Percentiles rank a stretch among this genome's conserved stretches.
These are phyloP conservation scores for Epicoccum nigrum DNA, from an alignment of 2,329 filamentous ascomycete species.

Conservation along the genomic window DNA sequence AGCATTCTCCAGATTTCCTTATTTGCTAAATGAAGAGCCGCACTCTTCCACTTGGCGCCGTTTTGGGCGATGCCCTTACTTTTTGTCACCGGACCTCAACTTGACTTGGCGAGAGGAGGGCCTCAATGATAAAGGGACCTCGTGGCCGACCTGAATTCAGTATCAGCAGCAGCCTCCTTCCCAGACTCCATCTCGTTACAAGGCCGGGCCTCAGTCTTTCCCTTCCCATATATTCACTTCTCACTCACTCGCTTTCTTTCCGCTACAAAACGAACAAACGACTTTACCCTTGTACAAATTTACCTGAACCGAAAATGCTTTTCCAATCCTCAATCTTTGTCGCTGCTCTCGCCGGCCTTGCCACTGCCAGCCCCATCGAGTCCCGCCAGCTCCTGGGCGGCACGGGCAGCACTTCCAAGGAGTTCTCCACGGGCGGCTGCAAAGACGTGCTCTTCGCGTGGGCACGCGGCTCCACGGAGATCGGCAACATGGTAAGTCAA, in stretches of 20 bases:
- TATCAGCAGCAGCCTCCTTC: slow-evolving; percentile 1
- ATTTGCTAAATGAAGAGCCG: background rate
- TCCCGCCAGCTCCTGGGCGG: slow-evolving; percentile 29
- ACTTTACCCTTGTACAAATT: no score
- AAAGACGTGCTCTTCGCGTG: slow-evolving; percentile 55
- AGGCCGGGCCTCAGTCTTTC: slow-evolving; percentile 3
- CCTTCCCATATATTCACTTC: slow-evolving; percentile 4
- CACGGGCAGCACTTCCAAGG: slow-evolving; percentile 41
- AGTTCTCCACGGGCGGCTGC: slow-evolving; percentile 51
- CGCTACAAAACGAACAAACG: background rate
- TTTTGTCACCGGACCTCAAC: background rate
- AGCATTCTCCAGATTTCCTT: slow-evolving; percentile 5
- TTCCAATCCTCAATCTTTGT: slow-evolving; percentile 30
- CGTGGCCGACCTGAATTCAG: background rate
- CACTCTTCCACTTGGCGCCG: background rate
- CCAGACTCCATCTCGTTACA: background rate
- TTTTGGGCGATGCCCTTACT: slow-evolving; percentile 2
- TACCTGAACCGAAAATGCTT: slow-evolving; percentile 29
- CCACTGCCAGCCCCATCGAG: slow-evolving; percentile 30
- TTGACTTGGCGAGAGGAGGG: background rate
- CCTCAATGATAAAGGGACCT: background rate
- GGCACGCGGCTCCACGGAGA: slow-evolving; percentile 56
- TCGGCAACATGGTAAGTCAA: slow-evolving; percentile 54
- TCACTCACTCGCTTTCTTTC: slow-evolving; percentile 1
- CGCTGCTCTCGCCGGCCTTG: slow-evolving; percentile 29